Percentiles rank a stretch among this genome's conserved stretches.
phyloP scores from a whole-genome alignment of 73 alveolate genomes.

The Paramecium pentaurelia region DNA sequence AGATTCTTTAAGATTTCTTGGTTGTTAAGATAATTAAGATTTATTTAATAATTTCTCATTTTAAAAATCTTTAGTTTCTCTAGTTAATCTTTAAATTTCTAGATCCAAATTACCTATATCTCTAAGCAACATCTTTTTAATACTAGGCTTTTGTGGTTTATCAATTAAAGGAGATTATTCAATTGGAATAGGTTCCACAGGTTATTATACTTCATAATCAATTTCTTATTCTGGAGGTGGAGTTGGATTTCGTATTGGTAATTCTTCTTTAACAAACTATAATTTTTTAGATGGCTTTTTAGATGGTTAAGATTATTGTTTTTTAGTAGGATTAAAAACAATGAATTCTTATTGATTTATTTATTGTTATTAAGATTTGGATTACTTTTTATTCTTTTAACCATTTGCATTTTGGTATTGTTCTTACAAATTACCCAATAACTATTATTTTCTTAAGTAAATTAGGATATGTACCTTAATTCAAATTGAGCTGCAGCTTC shows the following conservation, averaged over 20 bases:
- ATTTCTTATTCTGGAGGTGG: not conserved
- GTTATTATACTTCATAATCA: not conserved
- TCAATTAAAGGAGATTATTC: not conserved
- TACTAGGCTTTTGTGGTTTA: not conserved
- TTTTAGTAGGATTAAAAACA: not conserved
- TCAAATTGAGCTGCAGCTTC: constrained; percentile 37
- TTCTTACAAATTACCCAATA: constrained; percentile 21
- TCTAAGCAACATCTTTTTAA: not conserved
- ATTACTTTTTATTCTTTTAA: not conserved
- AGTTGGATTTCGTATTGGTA: not conserved
- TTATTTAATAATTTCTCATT: not conserved
- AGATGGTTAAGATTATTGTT: not conserved
- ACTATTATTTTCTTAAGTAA: not conserved
- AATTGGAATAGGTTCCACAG: not conserved
- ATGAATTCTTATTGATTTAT: not conserved
- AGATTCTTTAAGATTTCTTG: not conserved
- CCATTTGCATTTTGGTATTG: constrained; percentile 26
- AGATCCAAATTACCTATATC: constrained; percentile 39
- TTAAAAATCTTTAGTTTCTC: not conserved
- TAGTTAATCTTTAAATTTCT: constrained; percentile 34
- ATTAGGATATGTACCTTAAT: not conserved
- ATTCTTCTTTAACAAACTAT: not conserved
- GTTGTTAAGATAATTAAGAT: not conserved
- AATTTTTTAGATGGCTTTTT: not conserved
- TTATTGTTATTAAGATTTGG: not conserved